Evolutionary conservation across 257 asterid genomes (phyloP).

Genomic region (Solanum neorickii): DNA sequence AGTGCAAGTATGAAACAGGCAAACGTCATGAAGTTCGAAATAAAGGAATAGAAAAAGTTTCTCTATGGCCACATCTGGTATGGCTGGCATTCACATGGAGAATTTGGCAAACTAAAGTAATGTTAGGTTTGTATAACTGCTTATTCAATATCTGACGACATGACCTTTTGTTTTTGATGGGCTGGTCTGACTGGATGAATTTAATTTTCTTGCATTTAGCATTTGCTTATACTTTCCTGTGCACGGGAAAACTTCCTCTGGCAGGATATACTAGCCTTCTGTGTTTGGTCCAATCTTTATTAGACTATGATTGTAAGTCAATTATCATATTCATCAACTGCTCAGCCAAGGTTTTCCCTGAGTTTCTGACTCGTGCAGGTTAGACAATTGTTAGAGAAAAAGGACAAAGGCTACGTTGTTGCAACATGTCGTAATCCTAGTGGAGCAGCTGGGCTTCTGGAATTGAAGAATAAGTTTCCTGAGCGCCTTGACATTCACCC

Average conservation of each 20-base stretch:
- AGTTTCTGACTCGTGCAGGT: conserved; percentile 29
- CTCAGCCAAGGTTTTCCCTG: neutral
- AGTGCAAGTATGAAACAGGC: neutral
- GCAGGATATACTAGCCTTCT: neutral
- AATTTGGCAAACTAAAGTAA: neutral
- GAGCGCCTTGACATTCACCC: conserved; percentile 66
- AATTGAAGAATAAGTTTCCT: conserved; percentile 52
- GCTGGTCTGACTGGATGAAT: neutral
- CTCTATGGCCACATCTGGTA: neutral
- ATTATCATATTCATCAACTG: neutral
- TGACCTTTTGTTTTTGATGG: neutral
- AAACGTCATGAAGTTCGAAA: neutral
- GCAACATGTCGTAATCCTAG: conserved; percentile 90
- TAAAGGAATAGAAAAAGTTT: neutral
- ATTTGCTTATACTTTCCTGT: neutral
- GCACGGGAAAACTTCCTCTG: neutral
- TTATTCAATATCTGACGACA: neutral
- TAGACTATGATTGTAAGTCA: neutral
- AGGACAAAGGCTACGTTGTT: conserved; percentile 43
- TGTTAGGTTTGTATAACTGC: neutral
- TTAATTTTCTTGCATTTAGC: neutral
- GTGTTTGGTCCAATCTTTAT: neutral
- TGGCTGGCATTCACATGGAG: neutral
- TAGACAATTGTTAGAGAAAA: conserved; percentile 69
- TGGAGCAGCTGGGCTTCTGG: conserved; percentile 51